Evolutionary conservation across 176 grass and related monocot species (phyloP).

Genomic region (Saccharum officinarum): DNA sequence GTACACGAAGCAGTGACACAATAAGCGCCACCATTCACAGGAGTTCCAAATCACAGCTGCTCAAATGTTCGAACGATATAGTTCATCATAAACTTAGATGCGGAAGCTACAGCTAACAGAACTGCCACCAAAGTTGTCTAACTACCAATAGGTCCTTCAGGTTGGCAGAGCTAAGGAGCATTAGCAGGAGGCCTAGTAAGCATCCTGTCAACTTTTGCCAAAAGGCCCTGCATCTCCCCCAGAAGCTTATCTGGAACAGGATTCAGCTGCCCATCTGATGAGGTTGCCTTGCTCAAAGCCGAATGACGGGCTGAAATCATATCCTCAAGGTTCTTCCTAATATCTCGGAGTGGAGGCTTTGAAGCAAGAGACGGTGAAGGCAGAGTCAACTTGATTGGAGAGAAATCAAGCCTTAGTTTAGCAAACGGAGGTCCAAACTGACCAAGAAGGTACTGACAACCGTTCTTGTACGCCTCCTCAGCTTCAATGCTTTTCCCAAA

Average conservation of each 20-base stretch:
- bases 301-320: conserved; percentile 61
- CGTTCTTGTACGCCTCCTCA: conserved; percentile 41
- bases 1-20: conserved; percentile 1
- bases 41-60: conserved; percentile 24
- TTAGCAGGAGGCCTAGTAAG: conserved; percentile 32
- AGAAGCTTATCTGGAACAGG: conserved; percentile 47
- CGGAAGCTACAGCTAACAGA: conserved; percentile 18
- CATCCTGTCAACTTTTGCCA: conserved; percentile 65
- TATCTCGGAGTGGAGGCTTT: conserved; percentile 57
- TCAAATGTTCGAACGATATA: neutral
- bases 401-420: conserved; percentile 40
- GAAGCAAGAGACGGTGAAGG: neutral
- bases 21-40: conserved; percentile 25
- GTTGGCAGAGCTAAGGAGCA: conserved; percentile 27
- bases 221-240: conserved; percentile 71
- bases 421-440: conserved; percentile 59
- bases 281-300: conserved; percentile 28
- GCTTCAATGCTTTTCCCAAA: conserved; percentile 62
- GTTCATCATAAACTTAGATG: conserved; percentile 16
- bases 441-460: conserved; percentile 39
- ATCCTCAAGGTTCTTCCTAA: conserved; percentile 84
- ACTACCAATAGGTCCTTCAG: conserved; percentile 7
- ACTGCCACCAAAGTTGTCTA: conserved; percentile 16
- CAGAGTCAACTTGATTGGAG: conserved; percentile 30
- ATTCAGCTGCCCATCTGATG: conserved; percentile 13